phyloP scores from a whole-genome alignment of 2,329 filamentous ascomycete genomes.

The Westerdykella sp. region DNA sequence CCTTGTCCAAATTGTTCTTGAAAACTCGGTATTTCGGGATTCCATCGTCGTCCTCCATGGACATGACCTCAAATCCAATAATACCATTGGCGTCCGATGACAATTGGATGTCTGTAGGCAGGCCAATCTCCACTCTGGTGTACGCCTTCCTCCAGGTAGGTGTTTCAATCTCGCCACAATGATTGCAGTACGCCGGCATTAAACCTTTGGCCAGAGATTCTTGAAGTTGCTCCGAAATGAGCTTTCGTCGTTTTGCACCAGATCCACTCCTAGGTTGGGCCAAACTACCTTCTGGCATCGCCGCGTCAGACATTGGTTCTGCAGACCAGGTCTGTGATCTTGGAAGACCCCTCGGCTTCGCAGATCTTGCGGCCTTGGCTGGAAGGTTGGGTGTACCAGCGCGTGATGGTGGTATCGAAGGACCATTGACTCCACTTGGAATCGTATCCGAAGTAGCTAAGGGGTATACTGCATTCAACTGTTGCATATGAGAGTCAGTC shows the following conservation, averaged over 20 bases:
- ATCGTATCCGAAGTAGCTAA: too few species aligned
- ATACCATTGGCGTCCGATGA: constrained; percentile 70
- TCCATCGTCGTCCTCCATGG: constrained; percentile 47
- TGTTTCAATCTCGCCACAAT: constrained; percentile 93
- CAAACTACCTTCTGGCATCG: constrained; percentile 15
- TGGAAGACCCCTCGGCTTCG: constrained; percentile 26
- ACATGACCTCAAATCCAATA: constrained; percentile 29
- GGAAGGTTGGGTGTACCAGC: constrained; percentile 5
- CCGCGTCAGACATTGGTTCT: constrained; percentile 30
- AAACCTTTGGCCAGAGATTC: constrained; percentile 66
- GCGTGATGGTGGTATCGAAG: constrained; percentile 3
- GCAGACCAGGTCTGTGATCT: constrained; percentile 37
- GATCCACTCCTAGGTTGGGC: constrained; percentile 40
- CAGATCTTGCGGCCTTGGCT: constrained; percentile 8
- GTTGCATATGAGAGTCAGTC: too few species aligned
- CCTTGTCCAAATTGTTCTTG: constrained; percentile 64
- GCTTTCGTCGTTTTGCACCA: constrained; percentile 61
- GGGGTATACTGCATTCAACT: too few species aligned
- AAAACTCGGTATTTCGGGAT: constrained; percentile 65
- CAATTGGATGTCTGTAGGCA: constrained; percentile 63
- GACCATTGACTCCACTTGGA: not conserved
- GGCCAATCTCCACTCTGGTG: constrained; percentile 66
- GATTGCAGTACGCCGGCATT: constrained; percentile 81
- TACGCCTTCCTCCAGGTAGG: constrained; percentile 94
- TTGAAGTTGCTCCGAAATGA: constrained; percentile 52